Percentiles rank a stretch among this genome's conserved stretches.
Conservation (phyloP, 306 rosid genomes). For the Trifolium subterraneum region DNA sequence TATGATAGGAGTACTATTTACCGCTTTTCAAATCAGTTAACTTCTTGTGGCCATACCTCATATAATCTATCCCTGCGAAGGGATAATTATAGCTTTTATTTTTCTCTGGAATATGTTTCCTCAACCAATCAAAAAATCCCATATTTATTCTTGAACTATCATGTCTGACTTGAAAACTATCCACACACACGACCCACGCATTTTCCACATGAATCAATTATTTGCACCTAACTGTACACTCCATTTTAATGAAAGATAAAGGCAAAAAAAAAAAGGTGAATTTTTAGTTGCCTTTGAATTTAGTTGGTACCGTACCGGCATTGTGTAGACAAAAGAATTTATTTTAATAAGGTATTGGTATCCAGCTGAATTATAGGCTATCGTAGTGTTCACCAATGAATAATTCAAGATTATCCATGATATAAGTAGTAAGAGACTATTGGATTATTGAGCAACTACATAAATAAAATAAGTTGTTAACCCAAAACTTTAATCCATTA, state of each 20-base stretch:
- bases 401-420: no score
- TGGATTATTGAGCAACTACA: no score
- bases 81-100: constrained; percentile 39
- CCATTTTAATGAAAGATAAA: constrained; percentile 26
- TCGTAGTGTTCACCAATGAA: no score
- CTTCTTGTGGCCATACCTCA: constrained; percentile 41
- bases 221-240: constrained; percentile 46
- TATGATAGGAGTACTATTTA: neutral
- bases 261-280: neutral
- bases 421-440: no score
- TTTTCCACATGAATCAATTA: constrained; percentile 53
- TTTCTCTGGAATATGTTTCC: constrained; percentile 41
- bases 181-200: constrained; percentile 44
- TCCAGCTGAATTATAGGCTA: no score
- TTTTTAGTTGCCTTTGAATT: no score
- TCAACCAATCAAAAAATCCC: constrained; percentile 55
- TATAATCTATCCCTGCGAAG: constrained; percentile 19
- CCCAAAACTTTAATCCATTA: no score
- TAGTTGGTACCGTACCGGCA: no score
- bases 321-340: no score
- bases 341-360: no score
- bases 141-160: constrained; percentile 64
- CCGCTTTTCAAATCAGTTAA: no score
- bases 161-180: constrained; percentile 58
- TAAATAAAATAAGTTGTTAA: no score